Evolutionary conservation across 768 basidiomycete genomes (phyloP), one percentile per base, ranked within the genome.

Genomic region (Podaxis pistillaris): DNA sequence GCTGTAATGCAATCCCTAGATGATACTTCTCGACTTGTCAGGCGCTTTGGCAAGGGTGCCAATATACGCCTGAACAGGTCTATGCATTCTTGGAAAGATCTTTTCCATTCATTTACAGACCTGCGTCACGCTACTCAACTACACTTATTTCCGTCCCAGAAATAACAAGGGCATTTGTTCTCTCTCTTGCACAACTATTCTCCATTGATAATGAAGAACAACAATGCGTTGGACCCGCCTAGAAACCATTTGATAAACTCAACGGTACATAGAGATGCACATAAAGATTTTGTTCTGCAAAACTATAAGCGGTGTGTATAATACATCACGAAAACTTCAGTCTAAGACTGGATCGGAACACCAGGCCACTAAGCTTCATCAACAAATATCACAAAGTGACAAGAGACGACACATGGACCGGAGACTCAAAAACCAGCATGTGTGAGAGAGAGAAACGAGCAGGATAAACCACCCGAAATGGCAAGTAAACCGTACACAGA

Each of bases 121-220:
- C 2, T 93, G 92, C 73, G 84, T 86, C 56, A 94, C 94, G 93
- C 83, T 95, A 69, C 93, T 93, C 11, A 95, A 94, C 75, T 94
- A 85, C 69, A 81, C 77, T 46, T 79, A 78, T 49, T 93, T 86
- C 67, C 79, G 22, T 83, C 86, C 75, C 72, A 66, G 83, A 83
- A 69, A 91, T 88, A 76, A 83, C 84, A 66, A 78, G 78, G 7
- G 70, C 85, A 56, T 95, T 93, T 75, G 73, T 79, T 44, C 75
- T 93, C 7, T 93, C 94, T 12, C 73, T 94, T 66, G 85, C 94
- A 86, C 68, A 69, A 26, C 72, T 86, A 1, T 28, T 28, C 6
- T 30, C 75, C 79, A 15, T 47, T 22, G 12, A 17, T 36, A 15
- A 1, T 4, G 12, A 13, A 33, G 19, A 36, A 1, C 13, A 4